A percentile compares a stretch with the other conserved stretches of the same genome.
Evolutionary conservation across 371 early-diverging fungal species (phyloP).

Genomic region (Actinomucor elegans): DNA sequence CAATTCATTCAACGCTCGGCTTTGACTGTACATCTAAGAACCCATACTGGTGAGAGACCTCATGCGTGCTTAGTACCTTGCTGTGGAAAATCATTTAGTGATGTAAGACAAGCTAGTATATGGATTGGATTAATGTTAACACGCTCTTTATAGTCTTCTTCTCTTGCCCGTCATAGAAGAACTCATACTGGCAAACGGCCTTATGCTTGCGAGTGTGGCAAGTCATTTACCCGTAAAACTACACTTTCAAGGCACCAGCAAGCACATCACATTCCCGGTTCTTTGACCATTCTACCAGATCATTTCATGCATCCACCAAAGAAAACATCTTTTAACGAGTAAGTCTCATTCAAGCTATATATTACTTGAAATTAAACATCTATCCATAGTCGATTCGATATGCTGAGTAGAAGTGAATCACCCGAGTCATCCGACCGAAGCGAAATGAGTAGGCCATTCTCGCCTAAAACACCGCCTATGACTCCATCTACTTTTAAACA

Average conservation of each 20-base stretch:
- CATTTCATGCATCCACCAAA: no score
- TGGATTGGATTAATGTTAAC: no score
- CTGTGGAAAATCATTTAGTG: slow-evolving; percentile 63
- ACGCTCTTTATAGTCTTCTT: slow-evolving; percentile 45
- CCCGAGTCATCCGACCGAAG: slow-evolving; percentile 10
- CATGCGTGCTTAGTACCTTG: slow-evolving; percentile 64
- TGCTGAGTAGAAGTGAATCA: slow-evolving; percentile 14
- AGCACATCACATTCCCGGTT: slow-evolving; percentile 9
- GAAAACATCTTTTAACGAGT: no score
- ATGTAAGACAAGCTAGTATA: no score
- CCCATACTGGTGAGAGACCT: slow-evolving; percentile 81
- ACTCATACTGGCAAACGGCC: slow-evolving; percentile 50
- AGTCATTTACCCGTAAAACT: slow-evolving; percentile 67
- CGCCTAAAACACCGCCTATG: slow-evolving; percentile 5
- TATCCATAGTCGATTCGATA: no score
- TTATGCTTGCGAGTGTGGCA: slow-evolving; percentile 52
- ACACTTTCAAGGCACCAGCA: slow-evolving; percentile 66
- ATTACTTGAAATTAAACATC: no score
- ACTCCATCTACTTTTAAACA: neutral
- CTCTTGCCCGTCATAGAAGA: slow-evolving; percentile 46
- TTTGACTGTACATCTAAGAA: slow-evolving; percentile 75
- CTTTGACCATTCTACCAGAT: neutral
- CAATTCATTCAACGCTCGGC: slow-evolving; percentile 80
- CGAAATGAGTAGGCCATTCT: slow-evolving; percentile 5
- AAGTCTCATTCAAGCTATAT: no score